Base-by-base conservation (phyloP, 2,329 filamentous ascomycete genomes). In the Cladosporium sphaerospermum region DNA sequence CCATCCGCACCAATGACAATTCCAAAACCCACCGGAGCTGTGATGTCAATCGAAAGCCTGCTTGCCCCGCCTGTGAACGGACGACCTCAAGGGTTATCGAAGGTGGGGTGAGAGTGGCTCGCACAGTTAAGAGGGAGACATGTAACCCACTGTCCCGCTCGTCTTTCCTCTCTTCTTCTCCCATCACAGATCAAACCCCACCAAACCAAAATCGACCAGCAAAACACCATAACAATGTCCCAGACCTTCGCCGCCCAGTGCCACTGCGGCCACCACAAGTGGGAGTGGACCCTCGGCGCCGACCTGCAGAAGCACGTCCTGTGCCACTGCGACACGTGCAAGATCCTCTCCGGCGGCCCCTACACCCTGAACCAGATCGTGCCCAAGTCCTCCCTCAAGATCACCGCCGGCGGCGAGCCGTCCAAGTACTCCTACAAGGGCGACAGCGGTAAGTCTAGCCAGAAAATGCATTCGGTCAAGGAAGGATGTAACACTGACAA, bases 311-410 rank as follows among this genome's bases (percentile, higher is more conserved):
- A 64, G 16, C 73, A 75, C 61, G 69, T 76, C 54, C 67, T 75
- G 9, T 76, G 78, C 71, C 79, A 81, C 61, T 81, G 79, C 69
- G 71, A 78, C 60, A 78, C 78, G 31, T 82, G 79, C 76, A 80
- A 81, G 61, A 63, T 69, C 56, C 72, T 80, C 53, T 72, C 71
- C 48, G 77, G 77, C 58, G 68, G 71, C 14, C 71, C 75, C 45
- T 79, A 70, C 69, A 80, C 77, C 14, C 68, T 80, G 56, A 81
- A 80, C 67, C 75, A 79, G 56, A 75, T 80, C 64, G 72, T 79
- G 50, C 76, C 76, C 43, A 69, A 73, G 60, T 65, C 69, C 32
- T 68, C 72, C 41, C 68, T 82, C 58, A 75, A 75, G 53, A 70
- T 81, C 68, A 79, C 74, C 49, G 75, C 78, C 61, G 78, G 78